phyloP scores from a whole-genome alignment of 768 basidiomycete genomes.

The Naganishia antarctica region DNA sequence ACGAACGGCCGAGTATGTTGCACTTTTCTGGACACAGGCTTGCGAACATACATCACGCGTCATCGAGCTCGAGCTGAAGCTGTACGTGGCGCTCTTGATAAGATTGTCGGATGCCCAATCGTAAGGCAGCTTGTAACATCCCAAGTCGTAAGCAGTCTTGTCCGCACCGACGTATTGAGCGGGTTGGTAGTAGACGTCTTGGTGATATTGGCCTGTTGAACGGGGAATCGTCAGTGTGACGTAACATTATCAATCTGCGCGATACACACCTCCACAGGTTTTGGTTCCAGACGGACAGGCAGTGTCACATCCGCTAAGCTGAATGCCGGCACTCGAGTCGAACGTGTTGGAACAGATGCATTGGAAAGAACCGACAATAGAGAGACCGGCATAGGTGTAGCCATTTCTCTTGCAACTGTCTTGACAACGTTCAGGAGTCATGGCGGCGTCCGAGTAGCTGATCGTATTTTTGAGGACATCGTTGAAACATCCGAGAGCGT shows the following conservation, averaged over 20 bases:
- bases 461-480: conserved; percentile 27
- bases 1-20: conserved; percentile 35
- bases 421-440: conserved; percentile 32
- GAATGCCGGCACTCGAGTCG: conserved; percentile 2
- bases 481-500: conserved; percentile 33
- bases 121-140: conserved; percentile 18
- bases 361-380: background rate
- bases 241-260: conserved; percentile 19
- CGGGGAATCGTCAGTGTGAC: background rate
- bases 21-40: conserved; percentile 29
- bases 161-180: conserved; percentile 4
- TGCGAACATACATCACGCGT: conserved; percentile 31
- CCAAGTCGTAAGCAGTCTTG: conserved; percentile 6
- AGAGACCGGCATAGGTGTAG: conserved; percentile 30
- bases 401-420: conserved; percentile 28
- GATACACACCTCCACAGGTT: conserved; percentile 30
- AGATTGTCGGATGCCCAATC: conserved; percentile 15
- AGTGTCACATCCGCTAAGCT: conserved; percentile 21
- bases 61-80: conserved; percentile 27
- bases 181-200: conserved; percentile 7
- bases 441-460: conserved; percentile 28
- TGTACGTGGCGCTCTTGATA: conserved; percentile 23
- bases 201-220: conserved; percentile 4
- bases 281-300: conserved; percentile 27
- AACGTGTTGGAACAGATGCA: conserved; percentile 14